phyloP scores from a whole-genome alignment of 495 filamentous ascomycete genomes.

The Penicillium cinerascens region DNA sequence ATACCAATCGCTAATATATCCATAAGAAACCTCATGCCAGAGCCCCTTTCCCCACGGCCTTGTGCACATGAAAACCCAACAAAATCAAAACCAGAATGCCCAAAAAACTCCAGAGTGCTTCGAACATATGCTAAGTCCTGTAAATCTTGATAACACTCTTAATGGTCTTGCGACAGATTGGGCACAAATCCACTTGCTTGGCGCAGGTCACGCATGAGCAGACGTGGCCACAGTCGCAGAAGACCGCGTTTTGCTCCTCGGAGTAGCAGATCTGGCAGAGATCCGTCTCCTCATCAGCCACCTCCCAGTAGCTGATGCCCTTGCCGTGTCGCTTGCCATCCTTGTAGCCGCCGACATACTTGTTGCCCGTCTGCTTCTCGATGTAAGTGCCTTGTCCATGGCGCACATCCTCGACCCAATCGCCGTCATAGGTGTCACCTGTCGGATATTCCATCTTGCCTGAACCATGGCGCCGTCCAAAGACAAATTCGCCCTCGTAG shows the following conservation, averaged over 20 bases:
- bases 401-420: slow-evolving; percentile 53
- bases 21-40: not conserved
- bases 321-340: slow-evolving; percentile 59
- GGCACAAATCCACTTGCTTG: slow-evolving; percentile 59
- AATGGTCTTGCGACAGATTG: slow-evolving; percentile 61
- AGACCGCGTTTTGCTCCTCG: slow-evolving; percentile 57
- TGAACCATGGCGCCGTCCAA: slow-evolving; percentile 50
- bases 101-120: slow-evolving; percentile 5
- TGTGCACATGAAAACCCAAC: not conserved
- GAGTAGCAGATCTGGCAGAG: slow-evolving; percentile 65
- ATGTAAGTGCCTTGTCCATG: slow-evolving; percentile 58
- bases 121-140: slow-evolving; percentile 30
- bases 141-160: slow-evolving; percentile 58
- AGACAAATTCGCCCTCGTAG: slow-evolving; percentile 54
- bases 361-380: slow-evolving; percentile 58
- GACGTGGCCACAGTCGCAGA: slow-evolving; percentile 66
- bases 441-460: slow-evolving; percentile 59
- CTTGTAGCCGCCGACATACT: slow-evolving; percentile 62
- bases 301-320: slow-evolving; percentile 60
- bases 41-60: not conserved
- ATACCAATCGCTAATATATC: slow-evolving; percentile 9
- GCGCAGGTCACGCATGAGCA: slow-evolving; percentile 62
- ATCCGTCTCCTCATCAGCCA: slow-evolving; percentile 59
- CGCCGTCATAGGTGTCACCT: slow-evolving; percentile 60
- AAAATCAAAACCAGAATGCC: slow-evolving; percentile 9